Evolutionary conservation across 106 monocot species (phyloP).

Genomic region (Allium sativum): DNA sequence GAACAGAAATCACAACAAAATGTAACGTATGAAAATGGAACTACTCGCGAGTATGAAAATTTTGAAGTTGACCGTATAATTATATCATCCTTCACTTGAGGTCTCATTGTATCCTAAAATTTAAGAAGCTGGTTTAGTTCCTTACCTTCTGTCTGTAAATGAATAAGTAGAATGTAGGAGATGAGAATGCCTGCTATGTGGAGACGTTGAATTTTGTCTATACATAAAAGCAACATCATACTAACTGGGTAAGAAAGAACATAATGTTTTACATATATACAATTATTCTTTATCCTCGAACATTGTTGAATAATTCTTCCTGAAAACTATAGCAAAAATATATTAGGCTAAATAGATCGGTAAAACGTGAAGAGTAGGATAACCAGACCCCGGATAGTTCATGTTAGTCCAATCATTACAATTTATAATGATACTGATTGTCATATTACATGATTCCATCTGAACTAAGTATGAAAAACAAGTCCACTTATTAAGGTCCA

Average conservation of each 20-base stretch:
- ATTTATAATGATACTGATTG: not conserved
- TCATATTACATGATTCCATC: too few relatives aligned
- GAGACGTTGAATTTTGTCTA: slow-evolving; percentile 94
- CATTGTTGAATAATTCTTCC: slow-evolving; percentile 13
- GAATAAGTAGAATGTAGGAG: slow-evolving; percentile 72
- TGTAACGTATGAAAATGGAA: too few relatives aligned
- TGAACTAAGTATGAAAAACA: too few relatives aligned
- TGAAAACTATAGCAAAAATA: slow-evolving; percentile 14
- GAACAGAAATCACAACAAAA: too few relatives aligned
- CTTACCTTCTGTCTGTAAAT: slow-evolving; percentile 36
- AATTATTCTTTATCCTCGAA: slow-evolving; percentile 16
- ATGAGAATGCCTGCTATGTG: slow-evolving; percentile 89
- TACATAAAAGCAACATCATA: slow-evolving; percentile 60
- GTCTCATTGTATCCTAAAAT: slow-evolving; percentile 1
- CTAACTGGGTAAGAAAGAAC: slow-evolving; percentile 43
- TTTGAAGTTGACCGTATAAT: not conserved
- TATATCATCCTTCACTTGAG: slow-evolving; percentile 7
- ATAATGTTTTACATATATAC: slow-evolving; percentile 5
- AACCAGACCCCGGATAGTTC: not conserved
- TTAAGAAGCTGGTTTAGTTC: slow-evolving; percentile 2
- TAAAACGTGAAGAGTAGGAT: not conserved
- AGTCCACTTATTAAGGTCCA: too few relatives aligned
- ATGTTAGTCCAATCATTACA: not conserved
- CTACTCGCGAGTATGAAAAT: too few relatives aligned
- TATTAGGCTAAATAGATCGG: slow-evolving; percentile 1